Conservation (phyloP, 495 filamentous ascomycete genomes). For the Chaetomium fimeti region DNA sequence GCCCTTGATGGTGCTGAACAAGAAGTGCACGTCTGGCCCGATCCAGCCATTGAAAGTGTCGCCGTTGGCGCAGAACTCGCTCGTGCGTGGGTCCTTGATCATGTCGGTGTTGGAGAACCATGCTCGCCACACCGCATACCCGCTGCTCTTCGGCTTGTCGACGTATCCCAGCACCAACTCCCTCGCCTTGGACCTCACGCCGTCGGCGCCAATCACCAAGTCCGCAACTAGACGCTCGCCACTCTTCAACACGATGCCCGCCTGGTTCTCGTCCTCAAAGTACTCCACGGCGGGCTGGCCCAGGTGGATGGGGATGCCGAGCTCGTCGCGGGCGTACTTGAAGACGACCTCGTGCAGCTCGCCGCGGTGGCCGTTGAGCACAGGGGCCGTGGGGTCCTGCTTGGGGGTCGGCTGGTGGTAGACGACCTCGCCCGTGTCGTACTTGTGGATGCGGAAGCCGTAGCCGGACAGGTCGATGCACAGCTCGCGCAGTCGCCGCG, state of each 20-base stretch:
- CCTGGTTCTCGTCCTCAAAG: conserved; percentile 53
- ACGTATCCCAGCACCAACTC: conserved; percentile 59
- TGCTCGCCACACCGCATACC: conserved; percentile 60
- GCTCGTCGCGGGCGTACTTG: conserved; percentile 55
- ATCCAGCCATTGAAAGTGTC: conserved; percentile 63
- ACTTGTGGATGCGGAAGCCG: conserved; percentile 62
- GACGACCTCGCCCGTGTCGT: conserved; percentile 59
- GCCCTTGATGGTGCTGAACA: conserved; percentile 60
- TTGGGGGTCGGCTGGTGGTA: conserved; percentile 52
- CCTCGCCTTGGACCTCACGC: conserved; percentile 59
- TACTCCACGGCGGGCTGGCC: conserved; percentile 54
- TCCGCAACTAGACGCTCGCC: conserved; percentile 53
- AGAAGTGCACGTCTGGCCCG: conserved; percentile 58
- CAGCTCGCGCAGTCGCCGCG: conserved; percentile 47
- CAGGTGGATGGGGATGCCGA: conserved; percentile 57
- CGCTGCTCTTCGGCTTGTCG: conserved; percentile 58
- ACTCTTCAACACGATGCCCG: conserved; percentile 54
- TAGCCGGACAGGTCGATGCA: conserved; percentile 52
- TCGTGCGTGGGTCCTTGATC: conserved; percentile 57
- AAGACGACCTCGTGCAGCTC: conserved; percentile 60
- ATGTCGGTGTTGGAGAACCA: conserved; percentile 63
- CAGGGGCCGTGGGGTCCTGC: conserved; percentile 50
- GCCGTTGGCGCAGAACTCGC: conserved; percentile 59
- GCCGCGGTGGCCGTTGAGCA: conserved; percentile 61
- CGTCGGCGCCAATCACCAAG: conserved; percentile 60